These are phyloP conservation scores for Eucalyptus pauciflora DNA, from an alignment of 345 rosid genomes.

Conservation along the genomic window DNA sequence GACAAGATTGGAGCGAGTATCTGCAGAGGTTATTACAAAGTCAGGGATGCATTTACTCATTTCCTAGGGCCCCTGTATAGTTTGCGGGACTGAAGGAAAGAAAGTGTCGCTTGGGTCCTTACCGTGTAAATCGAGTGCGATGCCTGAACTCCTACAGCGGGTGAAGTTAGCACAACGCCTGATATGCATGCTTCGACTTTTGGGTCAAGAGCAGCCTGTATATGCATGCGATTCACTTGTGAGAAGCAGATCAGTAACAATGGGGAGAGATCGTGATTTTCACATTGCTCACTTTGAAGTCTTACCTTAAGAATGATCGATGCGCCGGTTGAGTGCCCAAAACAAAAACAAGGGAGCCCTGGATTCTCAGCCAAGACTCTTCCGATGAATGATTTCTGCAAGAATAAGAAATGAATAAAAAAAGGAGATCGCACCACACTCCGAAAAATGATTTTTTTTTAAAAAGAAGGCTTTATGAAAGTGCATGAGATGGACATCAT, in stretches of 20 bases:
- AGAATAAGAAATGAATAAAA: not conserved
- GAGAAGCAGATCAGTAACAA: not conserved
- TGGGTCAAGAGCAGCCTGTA: conserved; percentile 63
- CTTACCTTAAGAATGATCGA: conserved; percentile 82
- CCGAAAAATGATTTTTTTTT: not conserved
- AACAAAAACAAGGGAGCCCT: conserved; percentile 74
- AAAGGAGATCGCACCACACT: not conserved
- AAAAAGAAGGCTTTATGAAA: not conserved
- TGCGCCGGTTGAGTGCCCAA: conserved; percentile 95
- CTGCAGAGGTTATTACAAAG: conserved; percentile 10
- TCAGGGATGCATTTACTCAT: not conserved
- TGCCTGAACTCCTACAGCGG: conserved; percentile 94
- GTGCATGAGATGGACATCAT: not conserved
- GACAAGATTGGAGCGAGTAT: conserved; percentile 72
- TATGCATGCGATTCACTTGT: not conserved
- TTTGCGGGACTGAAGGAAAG: not conserved
- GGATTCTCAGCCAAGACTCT: conserved; percentile 56
- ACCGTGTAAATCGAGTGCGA: conserved; percentile 77
- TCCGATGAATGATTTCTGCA: conserved; percentile 59
- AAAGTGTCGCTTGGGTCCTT: not conserved
- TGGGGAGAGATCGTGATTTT: not conserved
- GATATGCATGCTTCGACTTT: conserved; percentile 42
- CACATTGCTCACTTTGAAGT: not conserved
- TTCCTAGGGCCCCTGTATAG: not conserved
- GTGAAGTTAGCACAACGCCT: conserved; percentile 81